Percentiles rank a stretch among this genome's conserved stretches.
phyloP scores from a whole-genome alignment of 768 basidiomycete genomes.

The Amanita fuliginea region DNA sequence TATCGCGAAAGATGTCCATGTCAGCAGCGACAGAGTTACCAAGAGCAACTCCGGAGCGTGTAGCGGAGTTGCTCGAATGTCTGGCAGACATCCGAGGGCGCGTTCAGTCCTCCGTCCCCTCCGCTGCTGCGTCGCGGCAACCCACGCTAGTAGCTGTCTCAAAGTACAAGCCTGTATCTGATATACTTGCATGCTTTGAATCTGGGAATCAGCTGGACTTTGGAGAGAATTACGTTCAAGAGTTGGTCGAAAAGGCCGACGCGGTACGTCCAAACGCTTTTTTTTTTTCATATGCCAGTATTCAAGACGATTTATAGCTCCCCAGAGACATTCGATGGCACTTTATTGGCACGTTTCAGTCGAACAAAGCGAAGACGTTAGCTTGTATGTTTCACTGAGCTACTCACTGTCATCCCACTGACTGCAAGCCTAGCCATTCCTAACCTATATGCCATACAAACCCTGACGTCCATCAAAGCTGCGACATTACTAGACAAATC shows the following conservation, averaged over 20 bases:
- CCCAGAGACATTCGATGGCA: conserved; percentile 89
- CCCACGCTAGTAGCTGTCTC: conserved; percentile 76
- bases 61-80: conserved; percentile 39
- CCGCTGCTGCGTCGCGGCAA: conserved; percentile 8
- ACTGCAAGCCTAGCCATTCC: conserved; percentile 53
- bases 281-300: too few relatives aligned
- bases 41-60: conserved; percentile 28
- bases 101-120: conserved; percentile 25
- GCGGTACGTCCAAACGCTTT: conserved; percentile 35
- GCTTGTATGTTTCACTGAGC: conserved; percentile 43
- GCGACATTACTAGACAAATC: conserved; percentile 73
- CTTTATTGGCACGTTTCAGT: conserved; percentile 90
- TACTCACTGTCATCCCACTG: not conserved
- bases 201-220: conserved; percentile 74
- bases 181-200: conserved; percentile 76
- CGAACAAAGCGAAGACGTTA: conserved; percentile 86
- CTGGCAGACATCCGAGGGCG: conserved; percentile 42
- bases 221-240: conserved; percentile 96
- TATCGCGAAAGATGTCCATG: conserved; percentile 2
- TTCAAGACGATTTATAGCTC: conserved; percentile 38
- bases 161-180: conserved; percentile 83
- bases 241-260: conserved; percentile 78
- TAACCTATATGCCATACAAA: conserved; percentile 82
- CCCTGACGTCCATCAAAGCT: conserved; percentile 69
- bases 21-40: not conserved